These are phyloP conservation scores for Ophiosphaerella narmari DNA, from an alignment of 2,329 filamentous ascomycete genomes.

Conservation along the genomic window DNA sequence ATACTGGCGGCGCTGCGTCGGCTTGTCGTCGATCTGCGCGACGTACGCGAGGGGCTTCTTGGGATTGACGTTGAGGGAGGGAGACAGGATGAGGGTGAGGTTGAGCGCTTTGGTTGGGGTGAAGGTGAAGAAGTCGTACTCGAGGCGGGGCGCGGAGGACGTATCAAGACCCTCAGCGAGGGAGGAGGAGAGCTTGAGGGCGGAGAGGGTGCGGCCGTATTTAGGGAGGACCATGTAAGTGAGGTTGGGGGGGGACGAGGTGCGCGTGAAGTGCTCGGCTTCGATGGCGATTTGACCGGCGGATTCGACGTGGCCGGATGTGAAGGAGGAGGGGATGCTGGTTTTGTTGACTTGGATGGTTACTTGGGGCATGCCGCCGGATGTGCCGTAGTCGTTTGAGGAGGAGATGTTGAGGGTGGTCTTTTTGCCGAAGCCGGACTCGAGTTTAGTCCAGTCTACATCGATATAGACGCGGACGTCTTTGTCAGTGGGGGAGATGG, in stretches of 20 bases:
- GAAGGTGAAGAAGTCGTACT: slow-evolving; percentile 47
- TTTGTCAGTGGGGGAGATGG: slow-evolving; percentile 32
- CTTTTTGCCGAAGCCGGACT: slow-evolving; percentile 30
- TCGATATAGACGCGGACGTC: slow-evolving; percentile 45
- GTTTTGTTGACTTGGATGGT: slow-evolving; percentile 44
- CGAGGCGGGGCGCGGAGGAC: slow-evolving; percentile 36
- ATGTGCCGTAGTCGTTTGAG: slow-evolving; percentile 46
- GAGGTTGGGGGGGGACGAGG: slow-evolving; percentile 30
- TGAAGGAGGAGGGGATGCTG: slow-evolving; percentile 36
- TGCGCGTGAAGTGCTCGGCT: slow-evolving; percentile 46
- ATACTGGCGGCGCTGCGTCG: slow-evolving; percentile 47
- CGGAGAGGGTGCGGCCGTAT: slow-evolving; percentile 45
- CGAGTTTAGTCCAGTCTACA: slow-evolving; percentile 41
- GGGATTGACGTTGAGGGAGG: slow-evolving; percentile 58
- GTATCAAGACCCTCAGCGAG: slow-evolving; percentile 35
- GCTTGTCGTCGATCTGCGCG: slow-evolving; percentile 52
- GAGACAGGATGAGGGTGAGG: slow-evolving; percentile 49
- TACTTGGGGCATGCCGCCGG: slow-evolving; percentile 34
- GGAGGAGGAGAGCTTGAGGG: slow-evolving; percentile 35
- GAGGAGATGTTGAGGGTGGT: slow-evolving; percentile 41
- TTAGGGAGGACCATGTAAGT: slow-evolving; percentile 36
- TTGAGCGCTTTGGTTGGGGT: slow-evolving; percentile 39
- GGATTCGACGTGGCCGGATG: slow-evolving; percentile 42
- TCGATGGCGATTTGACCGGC: slow-evolving; percentile 42
- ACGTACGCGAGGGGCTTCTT: slow-evolving; percentile 56